Base-by-base conservation (phyloP, 805 yeast species). In the Sporopachydermia quercuum region DNA sequence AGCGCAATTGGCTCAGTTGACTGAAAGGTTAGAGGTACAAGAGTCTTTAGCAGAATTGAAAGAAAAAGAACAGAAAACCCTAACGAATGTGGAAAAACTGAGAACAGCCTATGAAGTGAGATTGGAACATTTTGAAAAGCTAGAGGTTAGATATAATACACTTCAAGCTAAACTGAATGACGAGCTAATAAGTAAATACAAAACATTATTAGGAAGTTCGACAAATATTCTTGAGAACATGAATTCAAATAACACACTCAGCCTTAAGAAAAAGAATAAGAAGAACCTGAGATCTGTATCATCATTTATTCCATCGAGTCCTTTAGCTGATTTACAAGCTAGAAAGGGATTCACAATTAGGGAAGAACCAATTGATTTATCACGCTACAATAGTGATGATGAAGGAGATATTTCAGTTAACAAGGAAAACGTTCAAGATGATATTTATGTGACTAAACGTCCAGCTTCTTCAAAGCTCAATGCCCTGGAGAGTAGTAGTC, bases 351-450 rank as follows among this genome's bases (percentile, higher is more conserved):
- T 23, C n/a, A 8, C 30, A 23, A n/a, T 23, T n/a, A 23, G 30
- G 30, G 30, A 23, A 23, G 30, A 23, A n/a, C 8, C 30, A 8
- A 23, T 8, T 23, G 30, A 23, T 8, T 8, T 23, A n/a, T 23
- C 30, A 8, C 8, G 30, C n/a, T 23, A 23, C 30, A 23, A 23
- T n/a, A 23, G 30, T n/a, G 30, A 23, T 23, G 30, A 23, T n/a
- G n/a, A 23, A 8, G 30, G n/a, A 23, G 30, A 23, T 8, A n/a
- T 23, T 23, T n/a, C 30, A 8, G 8, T n/a, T 23, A n/a, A 23
- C n/a, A 23, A 23, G 30, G 30, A 23, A 23, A 23, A 23, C 30
- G n/a, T 23, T n/a, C 30, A 23, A n/a, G n/a, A 23, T 23, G 30
- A 23, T 23, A 8, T 23, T 8, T 23, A 8, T 23, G 30, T 23